Evolutionary conservation across 148 eudicot genomes (phyloP).

Genomic region (Heliamphora exappendiculata): DNA sequence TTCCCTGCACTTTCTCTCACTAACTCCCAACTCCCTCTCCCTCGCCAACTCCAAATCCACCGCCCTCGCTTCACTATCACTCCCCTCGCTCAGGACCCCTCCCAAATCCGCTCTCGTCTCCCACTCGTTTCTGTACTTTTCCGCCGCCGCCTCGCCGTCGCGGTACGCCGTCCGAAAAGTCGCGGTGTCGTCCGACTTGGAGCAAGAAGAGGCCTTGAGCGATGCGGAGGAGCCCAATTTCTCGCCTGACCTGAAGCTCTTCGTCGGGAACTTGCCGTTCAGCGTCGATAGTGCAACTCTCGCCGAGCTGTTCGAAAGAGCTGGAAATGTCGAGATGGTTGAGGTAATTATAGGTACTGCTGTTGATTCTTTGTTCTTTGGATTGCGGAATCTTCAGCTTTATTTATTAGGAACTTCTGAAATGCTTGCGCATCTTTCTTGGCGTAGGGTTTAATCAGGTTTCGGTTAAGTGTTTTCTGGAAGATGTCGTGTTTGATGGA

Average conservation of each 20-base stretch:
- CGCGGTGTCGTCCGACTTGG: slow-evolving; percentile 50
- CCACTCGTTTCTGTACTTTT: slow-evolving; percentile 12
- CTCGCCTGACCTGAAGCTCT: slow-evolving; percentile 64
- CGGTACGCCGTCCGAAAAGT: slow-evolving; percentile 34
- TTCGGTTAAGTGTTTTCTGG: not conserved
- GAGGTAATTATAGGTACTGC: slow-evolving; percentile 43
- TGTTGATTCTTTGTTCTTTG: not conserved
- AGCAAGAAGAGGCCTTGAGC: slow-evolving; percentile 28
- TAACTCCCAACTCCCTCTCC: slow-evolving; percentile 33
- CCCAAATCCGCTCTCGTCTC: slow-evolving; percentile 12
- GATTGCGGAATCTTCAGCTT: not conserved
- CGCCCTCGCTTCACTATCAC: slow-evolving; percentile 8
- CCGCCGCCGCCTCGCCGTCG: slow-evolving; percentile 16
- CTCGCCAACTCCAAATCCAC: slow-evolving; percentile 21
- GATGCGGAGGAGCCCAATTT: slow-evolving; percentile 35
- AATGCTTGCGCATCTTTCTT: not conserved
- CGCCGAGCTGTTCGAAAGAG: slow-evolving; percentile 59
- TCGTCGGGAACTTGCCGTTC: slow-evolving; percentile 89
- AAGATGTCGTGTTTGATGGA: not conserved
- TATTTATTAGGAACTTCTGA: not conserved
- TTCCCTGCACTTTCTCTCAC: slow-evolving; percentile 40
- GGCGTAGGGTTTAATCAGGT: not conserved
- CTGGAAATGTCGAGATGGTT: slow-evolving; percentile 79
- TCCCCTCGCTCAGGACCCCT: slow-evolving; percentile 7
- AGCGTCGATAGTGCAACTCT: slow-evolving; percentile 68